A percentile compares a stretch with the other conserved stretches of the same genome.
These are phyloP conservation scores for Tricholoma hemisulphureum DNA, from an alignment of 768 basidiomycete species.

Conservation along the genomic window DNA sequence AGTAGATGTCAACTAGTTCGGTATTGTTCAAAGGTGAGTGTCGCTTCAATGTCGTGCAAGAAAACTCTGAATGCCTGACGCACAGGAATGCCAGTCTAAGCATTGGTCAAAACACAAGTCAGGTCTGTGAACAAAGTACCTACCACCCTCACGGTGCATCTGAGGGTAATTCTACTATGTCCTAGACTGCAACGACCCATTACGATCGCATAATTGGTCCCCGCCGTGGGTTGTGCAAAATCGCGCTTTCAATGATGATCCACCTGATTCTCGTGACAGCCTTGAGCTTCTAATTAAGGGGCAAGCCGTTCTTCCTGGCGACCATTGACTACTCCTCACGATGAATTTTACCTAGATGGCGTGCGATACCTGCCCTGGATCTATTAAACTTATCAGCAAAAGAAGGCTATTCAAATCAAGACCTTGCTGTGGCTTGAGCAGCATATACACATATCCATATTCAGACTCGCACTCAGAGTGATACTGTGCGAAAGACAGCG, in stretches of 20 bases:
- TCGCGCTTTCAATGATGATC: background rate
- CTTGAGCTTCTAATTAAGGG: too few relatives aligned
- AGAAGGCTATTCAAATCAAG: background rate
- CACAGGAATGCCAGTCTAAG: background rate
- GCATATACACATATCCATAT: too few relatives aligned
- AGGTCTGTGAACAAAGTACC: too few relatives aligned
- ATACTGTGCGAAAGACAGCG: too few relatives aligned
- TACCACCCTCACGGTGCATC: background rate
- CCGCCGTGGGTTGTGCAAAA: background rate
- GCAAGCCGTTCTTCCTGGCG: too few relatives aligned
- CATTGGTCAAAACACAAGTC: background rate
- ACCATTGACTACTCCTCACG: background rate
- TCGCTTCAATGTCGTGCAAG: background rate
- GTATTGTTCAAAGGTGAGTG: background rate
- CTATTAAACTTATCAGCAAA: background rate
- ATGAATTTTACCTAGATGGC: background rate
- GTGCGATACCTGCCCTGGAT: background rate
- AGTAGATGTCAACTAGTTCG: background rate
- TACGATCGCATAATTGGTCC: background rate
- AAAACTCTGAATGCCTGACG: background rate
- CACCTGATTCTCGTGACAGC: too few relatives aligned
- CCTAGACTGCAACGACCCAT: background rate
- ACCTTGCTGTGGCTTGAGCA: background rate
- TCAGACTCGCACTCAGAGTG: too few relatives aligned
- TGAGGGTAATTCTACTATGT: background rate